phyloP scores from a whole-genome alignment of 768 basidiomycete species.

The Cyathus striatus region DNA sequence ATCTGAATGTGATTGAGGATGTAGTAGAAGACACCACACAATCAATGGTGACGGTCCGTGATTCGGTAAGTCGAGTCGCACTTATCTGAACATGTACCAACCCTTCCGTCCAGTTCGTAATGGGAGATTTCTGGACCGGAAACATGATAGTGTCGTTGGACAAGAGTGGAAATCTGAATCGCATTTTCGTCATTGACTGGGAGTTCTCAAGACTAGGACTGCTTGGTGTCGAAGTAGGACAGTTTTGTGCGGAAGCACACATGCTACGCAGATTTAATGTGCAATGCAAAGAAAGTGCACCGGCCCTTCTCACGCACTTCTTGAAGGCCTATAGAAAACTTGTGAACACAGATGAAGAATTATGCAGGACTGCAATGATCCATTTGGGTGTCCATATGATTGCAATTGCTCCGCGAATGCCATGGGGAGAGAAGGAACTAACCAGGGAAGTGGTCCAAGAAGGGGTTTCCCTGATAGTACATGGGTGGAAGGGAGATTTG shows the following conservation, averaged over 20 bases:
- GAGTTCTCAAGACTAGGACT: slow-evolving; percentile 56
- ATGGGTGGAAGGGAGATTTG: slow-evolving; percentile 21
- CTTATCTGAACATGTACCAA: too few relatives aligned
- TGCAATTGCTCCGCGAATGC: slow-evolving; percentile 40
- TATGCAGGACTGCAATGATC: slow-evolving; percentile 29
- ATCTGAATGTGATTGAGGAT: slow-evolving; percentile 21
- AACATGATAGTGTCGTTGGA: slow-evolving; percentile 48
- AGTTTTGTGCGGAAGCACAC: slow-evolving; percentile 59
- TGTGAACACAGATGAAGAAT: slow-evolving; percentile 16
- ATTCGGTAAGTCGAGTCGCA: slow-evolving; percentile 19
- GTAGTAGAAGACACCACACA: slow-evolving; percentile 16
- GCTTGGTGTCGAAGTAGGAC: slow-evolving; percentile 55
- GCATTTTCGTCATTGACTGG: slow-evolving; percentile 58
- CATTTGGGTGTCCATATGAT: slow-evolving; percentile 57
- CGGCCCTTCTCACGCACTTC: slow-evolving; percentile 36
- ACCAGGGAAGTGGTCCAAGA: slow-evolving; percentile 44
- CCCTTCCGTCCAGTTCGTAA: slow-evolving; percentile 35
- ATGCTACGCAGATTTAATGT: slow-evolving; percentile 43
- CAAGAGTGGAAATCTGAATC: slow-evolving; percentile 26
- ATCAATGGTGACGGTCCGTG: slow-evolving; percentile 18
- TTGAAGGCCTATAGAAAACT: slow-evolving; percentile 35
- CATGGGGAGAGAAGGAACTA: slow-evolving; percentile 45
- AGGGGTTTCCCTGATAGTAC: slow-evolving; percentile 40
- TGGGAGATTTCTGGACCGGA: slow-evolving; percentile 76
- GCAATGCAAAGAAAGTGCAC: slow-evolving; percentile 27